Conservation (phyloP, 331 rosid genomes). For the Malus hybrid region DNA sequence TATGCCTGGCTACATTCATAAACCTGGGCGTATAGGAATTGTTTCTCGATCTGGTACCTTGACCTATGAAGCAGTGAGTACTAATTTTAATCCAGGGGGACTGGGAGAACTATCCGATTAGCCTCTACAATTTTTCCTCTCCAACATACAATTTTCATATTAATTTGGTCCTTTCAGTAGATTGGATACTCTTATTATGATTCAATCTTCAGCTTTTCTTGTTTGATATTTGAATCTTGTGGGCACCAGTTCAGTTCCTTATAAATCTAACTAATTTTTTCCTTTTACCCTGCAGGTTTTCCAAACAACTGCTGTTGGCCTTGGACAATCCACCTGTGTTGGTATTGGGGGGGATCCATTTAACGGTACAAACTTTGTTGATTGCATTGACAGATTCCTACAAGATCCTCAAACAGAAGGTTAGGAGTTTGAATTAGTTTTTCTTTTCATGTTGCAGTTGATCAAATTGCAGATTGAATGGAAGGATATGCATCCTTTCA, state of each 20-base stretch:
- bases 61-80: slow-evolving; percentile 97
- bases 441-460: background rate
- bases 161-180: background rate
- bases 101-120: background rate
- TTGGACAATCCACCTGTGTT: slow-evolving; percentile 98
- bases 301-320: slow-evolving; percentile 98
- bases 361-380: slow-evolving; percentile 96
- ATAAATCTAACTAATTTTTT: slow-evolving; percentile 13
- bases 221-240: background rate
- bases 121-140: background rate
- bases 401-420: slow-evolving; percentile 97
- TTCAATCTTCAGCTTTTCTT: background rate
- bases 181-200: background rate
- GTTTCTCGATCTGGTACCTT: slow-evolving; percentile 99
- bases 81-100: slow-evolving; percentile 1
- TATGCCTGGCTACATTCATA: slow-evolving; percentile 98
- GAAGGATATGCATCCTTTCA: background rate
- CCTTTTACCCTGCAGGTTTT: slow-evolving; percentile 53
- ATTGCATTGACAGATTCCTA: slow-evolving; percentile 76
- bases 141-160: background rate
- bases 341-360: slow-evolving; percentile 99
- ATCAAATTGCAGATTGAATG: background rate
- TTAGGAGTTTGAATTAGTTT: slow-evolving; percentile 3
- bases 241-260: background rate
- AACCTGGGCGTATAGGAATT: slow-evolving; percentile 96